Conservation (phyloP, 225 moss, liverwort and hornwort genomes). For the Marchantia polymorpha region DNA sequence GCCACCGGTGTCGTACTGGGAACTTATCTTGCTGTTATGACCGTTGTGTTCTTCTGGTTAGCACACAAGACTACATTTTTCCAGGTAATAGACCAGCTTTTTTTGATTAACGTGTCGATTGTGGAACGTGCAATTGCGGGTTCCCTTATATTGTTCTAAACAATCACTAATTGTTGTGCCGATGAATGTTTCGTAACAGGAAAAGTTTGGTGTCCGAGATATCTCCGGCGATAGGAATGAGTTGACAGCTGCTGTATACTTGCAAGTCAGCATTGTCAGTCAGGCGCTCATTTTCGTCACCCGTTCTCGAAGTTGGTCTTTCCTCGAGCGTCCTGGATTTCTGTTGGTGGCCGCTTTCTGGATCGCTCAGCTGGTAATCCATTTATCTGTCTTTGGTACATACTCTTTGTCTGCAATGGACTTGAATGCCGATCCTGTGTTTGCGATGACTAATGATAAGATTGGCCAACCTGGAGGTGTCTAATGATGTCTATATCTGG, state of each 20-base stretch:
- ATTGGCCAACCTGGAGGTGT: too few species aligned
- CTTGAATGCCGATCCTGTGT: too few species aligned
- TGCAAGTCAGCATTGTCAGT: slow-evolving; percentile 52
- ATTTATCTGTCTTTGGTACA: too few species aligned
- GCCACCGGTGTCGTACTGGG: slow-evolving; percentile 57
- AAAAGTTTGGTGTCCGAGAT: slow-evolving; percentile 18
- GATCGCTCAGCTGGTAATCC: slow-evolving; percentile 25
- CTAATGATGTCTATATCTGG: background rate
- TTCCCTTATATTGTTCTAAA: background rate
- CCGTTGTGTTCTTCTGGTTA: slow-evolving; percentile 56
- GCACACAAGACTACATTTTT: slow-evolving; percentile 52
- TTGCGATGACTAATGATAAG: too few species aligned
- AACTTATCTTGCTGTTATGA: slow-evolving; percentile 61
- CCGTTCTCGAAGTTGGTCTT: slow-evolving; percentile 24
- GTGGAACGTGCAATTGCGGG: background rate
- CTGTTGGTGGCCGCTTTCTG: slow-evolving; percentile 20
- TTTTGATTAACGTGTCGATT: background rate
- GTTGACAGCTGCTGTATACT: slow-evolving; percentile 33
- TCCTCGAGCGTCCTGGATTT: slow-evolving; percentile 24
- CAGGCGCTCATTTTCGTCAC: slow-evolving; percentile 33
- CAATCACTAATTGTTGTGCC: background rate
- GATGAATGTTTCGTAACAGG: slow-evolving; percentile 2
- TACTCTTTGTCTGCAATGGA: too few species aligned
- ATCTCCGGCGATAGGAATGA: slow-evolving; percentile 16
- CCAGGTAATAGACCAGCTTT: slow-evolving; percentile 3